Evolutionary conservation across 768 basidiomycete species (phyloP), one percentile per base, ranked within the genome.

Genomic region (Leccinum disarticulatum): DNA sequence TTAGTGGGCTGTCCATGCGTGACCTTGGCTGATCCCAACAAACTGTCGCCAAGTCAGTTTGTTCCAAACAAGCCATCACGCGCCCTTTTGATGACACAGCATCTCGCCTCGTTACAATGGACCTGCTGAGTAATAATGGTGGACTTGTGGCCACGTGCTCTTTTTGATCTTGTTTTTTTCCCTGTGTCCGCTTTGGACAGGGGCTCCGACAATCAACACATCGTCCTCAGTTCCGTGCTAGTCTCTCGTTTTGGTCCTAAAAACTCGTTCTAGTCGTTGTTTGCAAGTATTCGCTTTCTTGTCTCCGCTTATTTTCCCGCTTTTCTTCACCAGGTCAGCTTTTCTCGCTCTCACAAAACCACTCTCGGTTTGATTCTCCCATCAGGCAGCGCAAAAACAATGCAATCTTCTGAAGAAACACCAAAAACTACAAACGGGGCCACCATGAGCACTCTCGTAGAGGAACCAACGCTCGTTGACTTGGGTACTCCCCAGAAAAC

Each of bases 121-220:
- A n/a, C 71, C 48, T 51, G 67, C 57, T 66, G 52, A 70, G 43
- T 70, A 19, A 67, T 57, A 4, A 43, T 49, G 7, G 57, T 64
- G 66, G 71, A 70, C 72, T 8, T 1, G 13, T 55, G 58, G 33
- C 57, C 71, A 73, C 72, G 71, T 73, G 71, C 53, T 58, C 61
- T 55, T 68, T 70, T 73, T 46, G 70, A 73, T 72, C 68, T 72
- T 57, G 68, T 70, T 72, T 72, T 72, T 73, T 73, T 70, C 72
- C 70, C 66, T 71, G 72, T 70, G 64, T 66, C 72, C 66, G 70
- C 61, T 59, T 68, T 72, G 68, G 71, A 73, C 71, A 73, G 71
- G 71, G 71, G 71, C 71, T 73, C 70, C 68, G 72, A 74, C 71
- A 74, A 73, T 73, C 72, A 61, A 73, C 71, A 56, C 68, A 70